Conservation (phyloP, 2,329 filamentous ascomycete species). For the Monascus ruber region DNA sequence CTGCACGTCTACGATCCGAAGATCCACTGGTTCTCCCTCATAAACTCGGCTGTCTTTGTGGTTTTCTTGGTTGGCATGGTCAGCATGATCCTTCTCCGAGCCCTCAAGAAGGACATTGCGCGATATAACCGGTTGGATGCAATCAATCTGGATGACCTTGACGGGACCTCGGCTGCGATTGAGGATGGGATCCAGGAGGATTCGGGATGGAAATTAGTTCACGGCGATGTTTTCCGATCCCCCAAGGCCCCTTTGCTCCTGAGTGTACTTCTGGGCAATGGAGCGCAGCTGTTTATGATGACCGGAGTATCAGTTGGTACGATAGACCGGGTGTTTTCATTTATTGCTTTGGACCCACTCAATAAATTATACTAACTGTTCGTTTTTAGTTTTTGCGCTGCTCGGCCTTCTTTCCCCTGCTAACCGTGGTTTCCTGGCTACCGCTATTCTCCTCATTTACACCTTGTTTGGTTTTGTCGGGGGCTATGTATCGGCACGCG, state of each 20-base stretch:
- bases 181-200: slow-evolving; percentile 96
- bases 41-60: slow-evolving; percentile 92
- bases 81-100: slow-evolving; percentile 78
- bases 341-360: no score
- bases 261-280: slow-evolving; percentile 81
- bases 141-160: slow-evolving; percentile 80
- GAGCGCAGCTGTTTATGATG: slow-evolving; percentile 96
- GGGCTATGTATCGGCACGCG: slow-evolving; percentile 75
- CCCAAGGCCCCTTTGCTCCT: slow-evolving; percentile 74
- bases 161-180: slow-evolving; percentile 58
- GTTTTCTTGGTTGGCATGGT: slow-evolving; percentile 85
- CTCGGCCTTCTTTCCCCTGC: slow-evolving; percentile 92
- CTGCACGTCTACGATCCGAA: slow-evolving; percentile 93
- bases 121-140: slow-evolving; percentile 91
- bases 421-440: slow-evolving; percentile 86
- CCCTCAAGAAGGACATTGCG: slow-evolving; percentile 87
- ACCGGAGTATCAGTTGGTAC: slow-evolving; percentile 73
- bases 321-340: slow-evolving; percentile 6
- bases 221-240: slow-evolving; percentile 90
- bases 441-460: slow-evolving; percentile 86
- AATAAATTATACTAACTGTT: neutral
- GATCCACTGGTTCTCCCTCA: slow-evolving; percentile 98
- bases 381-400: slow-evolving; percentile 58
- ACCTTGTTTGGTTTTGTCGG: slow-evolving; percentile 86
- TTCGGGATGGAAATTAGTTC: slow-evolving; percentile 95